Conservation (phyloP, 2,329 filamentous ascomycete genomes). For the Chaetoscypha palmicola region DNA sequence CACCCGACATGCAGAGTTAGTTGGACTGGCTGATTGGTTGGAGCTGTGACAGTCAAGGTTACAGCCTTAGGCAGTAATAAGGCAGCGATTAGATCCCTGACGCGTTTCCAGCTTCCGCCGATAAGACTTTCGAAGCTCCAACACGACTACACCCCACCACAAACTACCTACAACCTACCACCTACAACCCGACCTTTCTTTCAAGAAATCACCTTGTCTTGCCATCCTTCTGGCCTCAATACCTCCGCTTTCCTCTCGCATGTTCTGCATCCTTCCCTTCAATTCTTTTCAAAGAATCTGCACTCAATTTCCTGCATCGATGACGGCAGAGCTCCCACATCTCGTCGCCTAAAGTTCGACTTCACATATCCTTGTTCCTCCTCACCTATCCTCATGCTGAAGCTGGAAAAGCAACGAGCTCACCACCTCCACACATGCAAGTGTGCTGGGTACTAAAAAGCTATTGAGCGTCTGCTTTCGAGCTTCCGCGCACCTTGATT, state of each 20-base stretch:
- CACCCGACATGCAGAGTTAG: too few species aligned
- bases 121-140: too few species aligned
- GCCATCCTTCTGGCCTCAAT: neutral
- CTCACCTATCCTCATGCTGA: neutral
- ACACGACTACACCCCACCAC: neutral
- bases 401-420: slow-evolving; percentile 5
- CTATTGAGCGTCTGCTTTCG: slow-evolving; percentile 22
- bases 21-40: too few species aligned
- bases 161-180: neutral
- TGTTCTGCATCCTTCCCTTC: slow-evolving; percentile 3
- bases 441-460: slow-evolving; percentile 13
- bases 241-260: neutral
- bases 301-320: too few species aligned
- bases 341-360: slow-evolving; percentile 10
- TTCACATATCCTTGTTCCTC: neutral
- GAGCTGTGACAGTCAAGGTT: too few species aligned
- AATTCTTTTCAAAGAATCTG: too few species aligned
- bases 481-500: slow-evolving; percentile 14
- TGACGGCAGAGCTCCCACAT: slow-evolving; percentile 11
- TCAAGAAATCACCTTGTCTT: neutral
- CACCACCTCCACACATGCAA: slow-evolving; percentile 14
- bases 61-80: too few species aligned
- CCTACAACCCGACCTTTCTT: neutral
- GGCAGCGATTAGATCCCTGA: too few species aligned
- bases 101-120: too few species aligned